phyloP scores from a whole-genome alignment of 2,329 filamentous ascomycete species.

The Verticillium longisporum region DNA sequence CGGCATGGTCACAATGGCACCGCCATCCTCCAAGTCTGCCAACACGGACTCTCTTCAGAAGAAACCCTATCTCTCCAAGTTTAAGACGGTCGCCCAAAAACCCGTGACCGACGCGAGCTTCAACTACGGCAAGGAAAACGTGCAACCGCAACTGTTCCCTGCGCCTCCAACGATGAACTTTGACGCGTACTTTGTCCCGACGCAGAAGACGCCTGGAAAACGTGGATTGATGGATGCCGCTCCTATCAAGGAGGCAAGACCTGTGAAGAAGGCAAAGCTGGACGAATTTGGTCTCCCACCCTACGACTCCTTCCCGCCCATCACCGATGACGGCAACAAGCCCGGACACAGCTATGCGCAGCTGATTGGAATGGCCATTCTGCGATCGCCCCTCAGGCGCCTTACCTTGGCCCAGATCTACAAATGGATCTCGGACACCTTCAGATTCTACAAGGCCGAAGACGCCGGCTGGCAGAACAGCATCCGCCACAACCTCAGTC shows the following conservation, averaged over 20 bases:
- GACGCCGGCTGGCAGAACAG: slow-evolving; percentile 98
- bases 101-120: slow-evolving; percentile 27
- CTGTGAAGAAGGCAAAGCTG: slow-evolving; percentile 60
- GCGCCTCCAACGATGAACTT: slow-evolving; percentile 39
- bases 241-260: slow-evolving; percentile 61
- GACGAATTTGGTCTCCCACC: slow-evolving; percentile 56
- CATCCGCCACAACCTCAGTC: slow-evolving; percentile 93
- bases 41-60: slow-evolving; percentile 64
- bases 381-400: slow-evolving; percentile 74
- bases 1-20: slow-evolving; percentile 61
- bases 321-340: slow-evolving; percentile 82
- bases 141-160: slow-evolving; percentile 43
- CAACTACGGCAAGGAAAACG: slow-evolving; percentile 49
- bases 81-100: slow-evolving; percentile 50
- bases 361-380: slow-evolving; percentile 93
- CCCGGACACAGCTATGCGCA: slow-evolving; percentile 90
- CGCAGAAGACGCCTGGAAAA: slow-evolving; percentile 44
- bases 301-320: slow-evolving; percentile 70
- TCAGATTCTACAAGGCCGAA: slow-evolving; percentile 74
- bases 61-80: slow-evolving; percentile 54
- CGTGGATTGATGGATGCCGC: slow-evolving; percentile 66
- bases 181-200: slow-evolving; percentile 37
- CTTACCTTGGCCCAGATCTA: slow-evolving; percentile 94
- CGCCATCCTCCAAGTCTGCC: slow-evolving; percentile 47
- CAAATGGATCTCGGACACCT: slow-evolving; percentile 98